A percentile compares a stretch with the other conserved stretches of the same genome.
phyloP scores from a whole-genome alignment of 73 alveolate species.

The Paramecium primaurelia region DNA sequence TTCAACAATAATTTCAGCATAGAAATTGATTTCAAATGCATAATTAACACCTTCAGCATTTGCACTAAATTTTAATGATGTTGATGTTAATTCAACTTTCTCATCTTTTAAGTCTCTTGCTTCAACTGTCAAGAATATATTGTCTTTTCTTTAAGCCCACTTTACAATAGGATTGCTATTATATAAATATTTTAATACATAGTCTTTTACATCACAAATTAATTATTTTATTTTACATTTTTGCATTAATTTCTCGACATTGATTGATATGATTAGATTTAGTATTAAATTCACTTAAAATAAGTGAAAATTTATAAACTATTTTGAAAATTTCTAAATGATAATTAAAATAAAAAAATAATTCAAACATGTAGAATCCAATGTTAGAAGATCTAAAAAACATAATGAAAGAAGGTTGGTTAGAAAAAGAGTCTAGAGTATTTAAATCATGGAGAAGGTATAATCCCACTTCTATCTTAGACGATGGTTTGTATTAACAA shows the following conservation, averaged over 20 bases:
- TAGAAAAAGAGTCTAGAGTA: slow-evolving; percentile 76
- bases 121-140: slow-evolving; percentile 81
- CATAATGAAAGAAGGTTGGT: slow-evolving; percentile 87
- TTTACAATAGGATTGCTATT: slow-evolving; percentile 74
- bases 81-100: slow-evolving; percentile 74
- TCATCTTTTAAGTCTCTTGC: slow-evolving; percentile 80
- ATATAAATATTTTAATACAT: background rate
- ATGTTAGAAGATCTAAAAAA: slow-evolving; percentile 57
- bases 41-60: slow-evolving; percentile 67
- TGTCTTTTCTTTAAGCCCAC: slow-evolving; percentile 94
- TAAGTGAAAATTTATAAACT: background rate
- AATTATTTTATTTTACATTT: background rate
- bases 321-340: background rate
- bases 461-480: background rate
- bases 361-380: background rate
- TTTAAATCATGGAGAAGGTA: slow-evolving; percentile 89
- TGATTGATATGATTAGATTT: background rate
- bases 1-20: slow-evolving; percentile 64
- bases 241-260: background rate
- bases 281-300: background rate
- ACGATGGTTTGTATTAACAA: slow-evolving; percentile 82
- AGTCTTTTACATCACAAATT: slow-evolving; percentile 36
- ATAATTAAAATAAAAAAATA: background rate
- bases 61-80: slow-evolving; percentile 63
- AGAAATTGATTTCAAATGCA: slow-evolving; percentile 67